Percentiles rank a stretch among this genome's conserved stretches.
Evolutionary conservation across 163 green algal genomes (phyloP).

Genomic region (Volvox carteri): DNA sequence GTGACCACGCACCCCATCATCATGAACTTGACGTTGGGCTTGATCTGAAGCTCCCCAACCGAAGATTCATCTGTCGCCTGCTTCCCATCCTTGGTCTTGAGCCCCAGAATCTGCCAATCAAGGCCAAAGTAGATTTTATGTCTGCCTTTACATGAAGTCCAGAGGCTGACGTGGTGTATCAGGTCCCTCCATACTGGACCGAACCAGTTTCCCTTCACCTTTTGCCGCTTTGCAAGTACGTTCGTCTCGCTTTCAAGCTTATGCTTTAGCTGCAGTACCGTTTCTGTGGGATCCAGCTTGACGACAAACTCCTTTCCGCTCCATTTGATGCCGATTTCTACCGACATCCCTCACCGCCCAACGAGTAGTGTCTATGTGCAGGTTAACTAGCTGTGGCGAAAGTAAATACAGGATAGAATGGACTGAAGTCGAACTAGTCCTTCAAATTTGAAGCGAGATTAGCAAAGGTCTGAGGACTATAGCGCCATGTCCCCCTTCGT

Average conservation of each 20-base stretch:
- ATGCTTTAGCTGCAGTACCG: conserved; percentile 79
- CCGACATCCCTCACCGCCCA: conserved; percentile 8
- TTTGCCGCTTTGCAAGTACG: conserved; percentile 84
- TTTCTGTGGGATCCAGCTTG: conserved; percentile 68
- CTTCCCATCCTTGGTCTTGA: conserved; percentile 87
- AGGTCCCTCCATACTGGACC: no score
- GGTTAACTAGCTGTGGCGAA: no score
- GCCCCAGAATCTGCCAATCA: conserved; percentile 88
- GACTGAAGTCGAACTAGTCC: no score
- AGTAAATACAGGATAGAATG: no score
- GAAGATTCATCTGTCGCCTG: conserved; percentile 70
- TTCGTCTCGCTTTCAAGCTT: conserved; percentile 79
- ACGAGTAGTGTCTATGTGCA: no score
- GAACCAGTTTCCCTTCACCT: no score
- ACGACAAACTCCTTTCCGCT: conserved; percentile 56
- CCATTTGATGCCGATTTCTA: conserved; percentile 49
- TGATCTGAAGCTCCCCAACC: conserved; percentile 82
- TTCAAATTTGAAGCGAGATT: no score
- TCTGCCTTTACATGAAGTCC: no score
- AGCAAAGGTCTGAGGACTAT: no score
- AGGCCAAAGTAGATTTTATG: no score
- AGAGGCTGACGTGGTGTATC: no score
- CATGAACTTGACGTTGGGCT: conserved; percentile 88
- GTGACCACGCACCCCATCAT: conserved; percentile 84
- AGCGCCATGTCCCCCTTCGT: no score